A percentile compares a stretch with the other conserved stretches of the same genome.
Conservation (phyloP, 2,329 filamentous ascomycete species). For the Botrytis deweyae region DNA sequence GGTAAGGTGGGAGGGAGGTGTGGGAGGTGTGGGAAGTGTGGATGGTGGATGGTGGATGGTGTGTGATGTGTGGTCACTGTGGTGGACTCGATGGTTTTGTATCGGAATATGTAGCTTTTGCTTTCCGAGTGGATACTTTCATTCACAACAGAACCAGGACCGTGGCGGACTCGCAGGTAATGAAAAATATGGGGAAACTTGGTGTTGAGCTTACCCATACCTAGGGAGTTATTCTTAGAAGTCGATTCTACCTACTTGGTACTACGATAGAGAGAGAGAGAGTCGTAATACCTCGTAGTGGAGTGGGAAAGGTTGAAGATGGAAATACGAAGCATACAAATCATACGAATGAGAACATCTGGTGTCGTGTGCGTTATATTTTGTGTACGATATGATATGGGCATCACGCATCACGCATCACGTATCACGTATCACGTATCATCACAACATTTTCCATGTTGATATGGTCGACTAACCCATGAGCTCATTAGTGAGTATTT, state of each 20-base stretch:
- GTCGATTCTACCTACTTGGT: not conserved
- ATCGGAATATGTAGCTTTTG: not conserved
- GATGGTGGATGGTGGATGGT: not conserved
- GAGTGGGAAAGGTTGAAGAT: not conserved
- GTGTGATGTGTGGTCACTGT: not conserved
- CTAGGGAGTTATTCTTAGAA: not conserved
- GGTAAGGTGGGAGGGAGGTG: not conserved
- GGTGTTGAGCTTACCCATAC: not conserved
- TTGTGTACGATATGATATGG: not conserved
- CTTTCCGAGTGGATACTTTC: not conserved
- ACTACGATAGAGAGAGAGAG: not conserved
- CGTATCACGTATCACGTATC: not conserved
- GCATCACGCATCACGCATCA: not conserved
- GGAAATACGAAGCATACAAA: not conserved
- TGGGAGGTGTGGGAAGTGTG: too few species aligned
- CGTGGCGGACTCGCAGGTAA: not conserved
- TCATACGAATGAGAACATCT: not conserved
- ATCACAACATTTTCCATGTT: not conserved
- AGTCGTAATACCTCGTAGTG: too few species aligned
- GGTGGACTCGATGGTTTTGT: not conserved
- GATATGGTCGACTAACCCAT: not conserved
- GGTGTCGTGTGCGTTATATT: not conserved
- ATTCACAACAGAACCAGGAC: not conserved
- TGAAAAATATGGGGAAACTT: not conserved
- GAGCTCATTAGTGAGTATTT: not conserved